Evolutionary conservation across 73 alveolate genomes (phyloP).

Genomic region (Paramecium caudatum): DNA sequence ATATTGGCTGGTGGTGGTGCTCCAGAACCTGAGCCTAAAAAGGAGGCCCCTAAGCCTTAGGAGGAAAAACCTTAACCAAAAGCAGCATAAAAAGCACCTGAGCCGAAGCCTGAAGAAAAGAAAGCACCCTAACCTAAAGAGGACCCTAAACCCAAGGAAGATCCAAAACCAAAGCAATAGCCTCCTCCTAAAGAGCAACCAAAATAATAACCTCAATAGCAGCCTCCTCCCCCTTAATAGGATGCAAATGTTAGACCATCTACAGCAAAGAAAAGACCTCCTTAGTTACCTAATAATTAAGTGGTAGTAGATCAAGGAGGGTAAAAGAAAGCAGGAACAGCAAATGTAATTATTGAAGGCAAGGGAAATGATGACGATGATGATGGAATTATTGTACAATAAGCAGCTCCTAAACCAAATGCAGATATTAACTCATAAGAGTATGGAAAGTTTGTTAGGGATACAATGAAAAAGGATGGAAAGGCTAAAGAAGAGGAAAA

Average conservation of each 20-base stretch:
- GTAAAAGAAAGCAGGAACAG: constrained; percentile 50
- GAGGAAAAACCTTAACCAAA: constrained; percentile 54
- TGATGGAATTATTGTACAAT: neutral
- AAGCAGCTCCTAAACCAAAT: neutral
- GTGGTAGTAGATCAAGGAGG: neutral
- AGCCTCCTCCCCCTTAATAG: neutral
- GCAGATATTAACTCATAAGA: constrained; percentile 67
- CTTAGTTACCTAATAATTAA: constrained; percentile 28
- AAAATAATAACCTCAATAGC: neutral
- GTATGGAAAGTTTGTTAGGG: constrained; percentile 68
- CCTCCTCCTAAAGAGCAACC: constrained; percentile 62
- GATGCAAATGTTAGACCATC: constrained; percentile 65
- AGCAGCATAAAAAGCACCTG: constrained; percentile 55
- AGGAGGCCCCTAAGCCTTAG: constrained; percentile 40
- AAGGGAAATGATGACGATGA: constrained; percentile 64
- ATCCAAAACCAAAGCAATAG: constrained; percentile 43
- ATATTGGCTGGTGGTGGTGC: constrained; percentile 60
- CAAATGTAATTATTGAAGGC: constrained; percentile 57
- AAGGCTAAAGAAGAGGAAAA: constrained; percentile 8
- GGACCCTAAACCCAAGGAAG: constrained; percentile 59
- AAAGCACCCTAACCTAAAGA: constrained; percentile 47
- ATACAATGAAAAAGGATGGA: constrained; percentile 51
- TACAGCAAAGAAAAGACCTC: constrained; percentile 71
- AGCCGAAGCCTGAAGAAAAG: constrained; percentile 57
- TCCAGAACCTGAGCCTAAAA: constrained; percentile 15